Evolutionary conservation across 1,284 basidiomycete genomes (phyloP), one percentile per base, ranked within the genome.

Genomic region (Pseudozyma tsukubaensis): DNA sequence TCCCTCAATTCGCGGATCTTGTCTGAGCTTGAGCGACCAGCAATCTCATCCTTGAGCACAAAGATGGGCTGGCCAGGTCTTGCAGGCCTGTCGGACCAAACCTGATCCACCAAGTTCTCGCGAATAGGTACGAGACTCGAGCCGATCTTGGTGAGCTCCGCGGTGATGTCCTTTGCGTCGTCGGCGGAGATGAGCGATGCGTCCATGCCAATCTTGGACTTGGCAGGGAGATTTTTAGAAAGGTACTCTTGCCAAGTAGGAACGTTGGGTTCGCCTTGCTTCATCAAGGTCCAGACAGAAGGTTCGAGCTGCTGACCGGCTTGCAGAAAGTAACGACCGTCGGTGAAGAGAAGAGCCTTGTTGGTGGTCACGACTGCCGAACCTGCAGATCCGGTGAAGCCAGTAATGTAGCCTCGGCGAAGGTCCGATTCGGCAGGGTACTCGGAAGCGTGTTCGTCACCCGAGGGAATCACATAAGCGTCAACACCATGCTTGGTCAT

Each of bases 261-360:
- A 4, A 96, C 91, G 75, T 92, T 93, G 88, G 83, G 48, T 65
- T 81, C 80, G 19, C 83, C 95, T 78, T 92, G 90, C 84, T 93
- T 96, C 92, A 96, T 94, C 79, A 98, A 86, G 1, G 88, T 92
- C 95, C 95, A 98, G 72, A 95, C 94, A 53, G 88, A 80, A 4
- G 80, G 80, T 80, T 96, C 93, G 50, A 99, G 87, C 86, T 99
- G 92, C 79, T 95, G 90, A 64, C 89, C 90, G 0, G 95, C 96
- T 85, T 98, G 96, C 13, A 97, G 86, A 82, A 92, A 97, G 85
- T 98, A 99, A 47, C 96, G 87, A 1, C 95, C 95, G 86, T 97
- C 95, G 1, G 94, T 97, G 84, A 94, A 95, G 50, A 94, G 87
- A 67, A 88, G 90, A 0, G 78, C 83, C 49, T 79, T 63, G 37